Base-by-base conservation (phyloP, 2,329 filamentous ascomycete species). In the Tolypocladium album region DNA sequence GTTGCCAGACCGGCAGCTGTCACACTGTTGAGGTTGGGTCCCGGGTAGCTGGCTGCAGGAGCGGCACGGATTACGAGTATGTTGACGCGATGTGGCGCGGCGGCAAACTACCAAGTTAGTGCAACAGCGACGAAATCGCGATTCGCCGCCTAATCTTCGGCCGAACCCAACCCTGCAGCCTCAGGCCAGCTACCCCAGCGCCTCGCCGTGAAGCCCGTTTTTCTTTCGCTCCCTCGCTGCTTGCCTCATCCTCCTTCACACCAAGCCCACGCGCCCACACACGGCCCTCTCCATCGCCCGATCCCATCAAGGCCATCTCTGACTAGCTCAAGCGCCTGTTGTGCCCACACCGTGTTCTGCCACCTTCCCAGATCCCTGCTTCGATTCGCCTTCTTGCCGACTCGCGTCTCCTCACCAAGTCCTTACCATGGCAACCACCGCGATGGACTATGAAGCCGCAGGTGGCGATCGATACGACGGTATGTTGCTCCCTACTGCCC, bases 371-470 rank as follows among this genome's bases (percentile, higher is more conserved):
- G 45, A 53, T 17, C 12, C 56, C 58, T 61, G 64, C 63, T 64
- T 65, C 36, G 9, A 4, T 12, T 38, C 12, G 64, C 15, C 17
- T 7, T 31, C 34, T 20, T 43, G 20, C 50, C 50, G 15, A 55
- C 50, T 40, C 45, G n/a, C 43, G 24, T 43, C 17, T 20, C 24
- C n/a, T 45, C 52, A 15, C 24, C 27, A 36, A 47, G 22, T 39
- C 27, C 40, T 17, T 61, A 72, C 64, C 65, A 86, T 86, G 83
- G 83, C 83, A 60, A 85, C 84, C 64, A 84, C 82, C 50, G 82
- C 84, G 65, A 88, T 88, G 85, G 85, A 88, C 70, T 88, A 88
- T 73, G 85, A 88, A 73, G 83, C 82, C 71, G 82, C 84, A 64
- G 86, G 85, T 68, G 84, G 83, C 69, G 82, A 86, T 73, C 84